A percentile compares a stretch with the other conserved stretches of the same genome.
These are phyloP conservation scores for Poa pratensis DNA, from an alignment of 176 grass and related monocot genomes.

Conservation along the genomic window DNA sequence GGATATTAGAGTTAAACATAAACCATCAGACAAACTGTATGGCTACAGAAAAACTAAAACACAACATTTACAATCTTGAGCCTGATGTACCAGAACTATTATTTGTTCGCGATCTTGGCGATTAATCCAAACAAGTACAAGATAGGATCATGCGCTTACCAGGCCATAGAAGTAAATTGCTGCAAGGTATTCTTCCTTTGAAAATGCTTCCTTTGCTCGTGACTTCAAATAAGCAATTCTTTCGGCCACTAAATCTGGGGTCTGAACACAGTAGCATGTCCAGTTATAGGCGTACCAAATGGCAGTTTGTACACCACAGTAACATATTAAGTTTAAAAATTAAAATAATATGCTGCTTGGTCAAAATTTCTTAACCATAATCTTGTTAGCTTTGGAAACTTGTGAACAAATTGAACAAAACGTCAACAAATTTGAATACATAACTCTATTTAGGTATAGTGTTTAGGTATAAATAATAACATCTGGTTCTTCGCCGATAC, in stretches of 20 bases:
- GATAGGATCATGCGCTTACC: constrained; percentile 16
- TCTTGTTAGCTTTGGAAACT: too few species aligned
- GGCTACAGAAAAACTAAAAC: background rate
- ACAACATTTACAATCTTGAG: background rate
- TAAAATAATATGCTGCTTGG: background rate
- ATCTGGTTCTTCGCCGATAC: too few species aligned
- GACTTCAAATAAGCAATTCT: constrained; percentile 22
- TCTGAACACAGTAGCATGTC: constrained; percentile 28
- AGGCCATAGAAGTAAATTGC: constrained; percentile 20
- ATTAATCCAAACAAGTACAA: background rate
- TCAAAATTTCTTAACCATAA: background rate
- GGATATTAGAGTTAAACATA: background rate
- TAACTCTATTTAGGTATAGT: background rate
- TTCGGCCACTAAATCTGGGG: background rate
- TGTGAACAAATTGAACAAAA: background rate
- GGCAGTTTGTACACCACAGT: background rate
- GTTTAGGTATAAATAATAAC: too few species aligned
- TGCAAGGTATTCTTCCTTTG: constrained; percentile 33
- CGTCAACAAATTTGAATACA: background rate
- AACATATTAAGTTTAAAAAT: background rate
- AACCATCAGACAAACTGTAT: background rate
- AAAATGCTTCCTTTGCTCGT: constrained; percentile 28
- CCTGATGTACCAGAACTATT: background rate
- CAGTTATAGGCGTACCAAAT: background rate
- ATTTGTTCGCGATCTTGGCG: background rate